Base-by-base conservation (phyloP, 148 eudicot genomes). In the Gaultheria prostrata region DNA sequence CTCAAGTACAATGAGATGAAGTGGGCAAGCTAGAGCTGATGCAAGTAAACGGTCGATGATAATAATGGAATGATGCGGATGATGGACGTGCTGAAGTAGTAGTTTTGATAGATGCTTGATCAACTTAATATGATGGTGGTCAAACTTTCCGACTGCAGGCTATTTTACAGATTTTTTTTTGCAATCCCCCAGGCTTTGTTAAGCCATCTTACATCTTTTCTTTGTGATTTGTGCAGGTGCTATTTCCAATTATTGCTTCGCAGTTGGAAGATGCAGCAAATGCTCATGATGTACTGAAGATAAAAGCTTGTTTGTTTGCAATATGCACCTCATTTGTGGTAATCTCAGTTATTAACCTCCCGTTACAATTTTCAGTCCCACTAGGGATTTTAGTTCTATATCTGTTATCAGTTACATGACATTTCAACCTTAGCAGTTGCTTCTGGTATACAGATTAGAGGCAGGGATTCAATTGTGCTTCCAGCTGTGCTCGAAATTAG, bases 301-400 rank as follows among this genome's bases (percentile, higher is more conserved):
- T 93, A 73, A 94, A 93, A 90, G 90, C 93, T 82, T 94, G 94
- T 85, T 86, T 94, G 15, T 94, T 93, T 88, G 87, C 96, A 21
- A 43, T 92, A 73, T 94, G 98, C 89, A 88, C 96, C 61, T 93
- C 96, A 32, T 90, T 94, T 56, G 89, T 90, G 91, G 96, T 94
- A 93, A 83, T 71, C 53, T 63, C 83, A 59, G 15, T 75, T 53
- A 50, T 67, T 24, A 67, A 28, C 24, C 33, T 56, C 20, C 13
- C 5, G 45, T 32, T 49, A 53, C 56, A 56, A 61, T 48, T 9
- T 15, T 48, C 21, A 33, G 56, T 20, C 76, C n/a, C 80, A 79
- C 14, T 49, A 13, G 21, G 45, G 33, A 46, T 3, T 24, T 63
- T 49, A 5, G 11, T 46, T 61, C 43, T 77, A 17, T 85, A 26